A percentile compares a stretch with the other conserved stretches of the same genome.
Conservation (phyloP, 352 stramenopile genomes). For the Phytopythium chamaehyphon region DNA sequence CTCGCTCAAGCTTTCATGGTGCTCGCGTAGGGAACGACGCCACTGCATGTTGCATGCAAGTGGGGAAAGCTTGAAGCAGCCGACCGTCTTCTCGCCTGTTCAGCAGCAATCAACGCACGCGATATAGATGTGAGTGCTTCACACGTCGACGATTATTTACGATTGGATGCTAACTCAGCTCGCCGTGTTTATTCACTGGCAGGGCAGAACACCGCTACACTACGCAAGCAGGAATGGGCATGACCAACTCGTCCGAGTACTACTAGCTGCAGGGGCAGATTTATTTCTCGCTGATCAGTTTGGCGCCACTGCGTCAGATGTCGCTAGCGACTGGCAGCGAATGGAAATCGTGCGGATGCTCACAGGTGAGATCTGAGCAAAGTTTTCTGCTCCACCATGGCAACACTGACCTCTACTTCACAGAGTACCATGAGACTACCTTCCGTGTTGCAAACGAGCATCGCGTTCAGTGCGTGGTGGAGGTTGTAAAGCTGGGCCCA, state of each 20-base stretch:
- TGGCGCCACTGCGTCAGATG: constrained; percentile 41
- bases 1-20: not conserved
- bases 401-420: too few species aligned
- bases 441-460: constrained; percentile 16
- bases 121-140: constrained; percentile 45
- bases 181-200: not conserved
- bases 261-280: constrained; percentile 25
- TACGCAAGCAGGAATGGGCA: constrained; percentile 58
- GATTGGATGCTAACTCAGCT: too few species aligned
- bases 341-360: constrained; percentile 45
- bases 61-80: constrained; percentile 47
- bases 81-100: constrained; percentile 28
- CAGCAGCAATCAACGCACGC: constrained; percentile 20
- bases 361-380: constrained; percentile 27
- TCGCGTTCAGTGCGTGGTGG: constrained; percentile 16
- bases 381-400: not conserved
- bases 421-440: constrained; percentile 13
- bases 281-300: constrained; percentile 47
- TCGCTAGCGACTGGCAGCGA: constrained; percentile 55
- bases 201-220: constrained; percentile 54
- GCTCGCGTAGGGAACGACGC: constrained; percentile 34
- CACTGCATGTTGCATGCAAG: constrained; percentile 47
- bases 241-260: constrained; percentile 31
- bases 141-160: too few species aligned
- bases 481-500: not conserved